A percentile compares a stretch with the other conserved stretches of the same genome.
Evolutionary conservation across 1,284 basidiomycete species (phyloP).

Genomic region (Prillingera fragicola): DNA sequence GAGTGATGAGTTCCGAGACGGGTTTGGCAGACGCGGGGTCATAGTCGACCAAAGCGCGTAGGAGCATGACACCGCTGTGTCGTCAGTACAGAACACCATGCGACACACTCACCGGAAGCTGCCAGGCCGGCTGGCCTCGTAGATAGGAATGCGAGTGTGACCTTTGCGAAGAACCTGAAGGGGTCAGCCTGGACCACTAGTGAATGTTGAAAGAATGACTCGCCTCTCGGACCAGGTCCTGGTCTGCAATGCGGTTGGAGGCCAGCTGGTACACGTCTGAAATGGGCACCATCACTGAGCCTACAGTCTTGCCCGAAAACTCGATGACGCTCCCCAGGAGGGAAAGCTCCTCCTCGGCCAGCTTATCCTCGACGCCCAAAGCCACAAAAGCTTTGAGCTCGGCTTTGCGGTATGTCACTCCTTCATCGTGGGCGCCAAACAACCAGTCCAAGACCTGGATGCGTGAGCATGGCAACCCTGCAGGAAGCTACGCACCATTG

Average conservation of each 20-base stretch:
- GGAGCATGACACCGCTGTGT: slow-evolving; percentile 17
- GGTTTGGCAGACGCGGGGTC: slow-evolving; percentile 70
- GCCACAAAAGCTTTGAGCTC: slow-evolving; percentile 84
- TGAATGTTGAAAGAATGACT: slow-evolving; percentile 23
- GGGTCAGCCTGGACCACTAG: not conserved
- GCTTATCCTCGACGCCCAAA: slow-evolving; percentile 61
- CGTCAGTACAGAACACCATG: not conserved
- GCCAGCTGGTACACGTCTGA: slow-evolving; percentile 50
- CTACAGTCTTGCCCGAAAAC: slow-evolving; percentile 72
- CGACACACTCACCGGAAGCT: slow-evolving; percentile 47
- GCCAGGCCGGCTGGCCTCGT: slow-evolving; percentile 63
- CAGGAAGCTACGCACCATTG: slow-evolving; percentile 35
- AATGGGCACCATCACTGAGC: slow-evolving; percentile 62
- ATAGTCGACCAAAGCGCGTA: slow-evolving; percentile 64
- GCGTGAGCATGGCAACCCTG: slow-evolving; percentile 42
- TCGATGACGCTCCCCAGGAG: slow-evolving; percentile 80
- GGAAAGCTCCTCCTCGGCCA: slow-evolving; percentile 75
- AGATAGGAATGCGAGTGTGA: slow-evolving; percentile 77
- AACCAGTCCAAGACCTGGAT: slow-evolving; percentile 48
- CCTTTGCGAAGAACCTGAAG: slow-evolving; percentile 20
- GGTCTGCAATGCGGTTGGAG: slow-evolving; percentile 49
- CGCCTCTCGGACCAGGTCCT: slow-evolving; percentile 66
- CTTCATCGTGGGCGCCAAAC: slow-evolving; percentile 50
- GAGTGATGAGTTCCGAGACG: slow-evolving; percentile 63
- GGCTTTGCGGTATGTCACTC: slow-evolving; percentile 78